Conservation (phyloP, 148 eudicot genomes). For the Gaultheria prostrata region DNA sequence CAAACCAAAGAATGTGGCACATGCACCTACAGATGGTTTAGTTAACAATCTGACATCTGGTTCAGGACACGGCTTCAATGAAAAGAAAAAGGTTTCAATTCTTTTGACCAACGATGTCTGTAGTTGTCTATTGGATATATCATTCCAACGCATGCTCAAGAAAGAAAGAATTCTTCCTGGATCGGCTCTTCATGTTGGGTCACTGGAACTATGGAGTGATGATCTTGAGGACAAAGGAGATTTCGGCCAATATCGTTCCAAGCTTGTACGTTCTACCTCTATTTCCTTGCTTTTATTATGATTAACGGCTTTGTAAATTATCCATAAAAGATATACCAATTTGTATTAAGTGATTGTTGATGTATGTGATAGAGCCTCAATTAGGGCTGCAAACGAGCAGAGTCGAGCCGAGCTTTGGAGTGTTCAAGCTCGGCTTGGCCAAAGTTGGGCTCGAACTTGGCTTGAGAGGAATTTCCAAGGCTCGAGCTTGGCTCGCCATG, state of each 20-base stretch:
- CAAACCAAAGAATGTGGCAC: constrained; percentile 58
- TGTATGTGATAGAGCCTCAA: too few relatives aligned
- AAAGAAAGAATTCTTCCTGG: constrained; percentile 72
- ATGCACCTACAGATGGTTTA: constrained; percentile 41
- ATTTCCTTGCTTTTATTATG: background rate
- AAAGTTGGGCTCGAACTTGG: too few relatives aligned
- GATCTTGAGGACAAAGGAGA: constrained; percentile 88
- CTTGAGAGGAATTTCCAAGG: too few relatives aligned
- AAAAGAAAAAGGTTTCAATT: constrained; percentile 55
- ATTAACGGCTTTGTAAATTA: constrained; percentile 6
- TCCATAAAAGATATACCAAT: background rate
- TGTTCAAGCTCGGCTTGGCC: too few relatives aligned
- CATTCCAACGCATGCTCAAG: constrained; percentile 76
- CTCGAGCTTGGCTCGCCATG: too few relatives aligned
- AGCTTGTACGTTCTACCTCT: constrained; percentile 58
- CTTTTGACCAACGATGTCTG: constrained; percentile 70
- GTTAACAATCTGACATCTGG: constrained; percentile 34
- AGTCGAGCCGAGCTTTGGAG: too few relatives aligned
- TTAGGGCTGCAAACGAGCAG: too few relatives aligned
- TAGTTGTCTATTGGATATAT: constrained; percentile 58
- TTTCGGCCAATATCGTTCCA: constrained; percentile 87
- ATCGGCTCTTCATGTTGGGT: constrained; percentile 50
- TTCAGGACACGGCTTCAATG: constrained; percentile 56
- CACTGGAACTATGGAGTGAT: constrained; percentile 89
- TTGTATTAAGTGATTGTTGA: too few relatives aligned